These are phyloP conservation scores for Gregarina niphandrodes DNA, from an alignment of 169 alveolate species.

Conservation along the genomic window DNA sequence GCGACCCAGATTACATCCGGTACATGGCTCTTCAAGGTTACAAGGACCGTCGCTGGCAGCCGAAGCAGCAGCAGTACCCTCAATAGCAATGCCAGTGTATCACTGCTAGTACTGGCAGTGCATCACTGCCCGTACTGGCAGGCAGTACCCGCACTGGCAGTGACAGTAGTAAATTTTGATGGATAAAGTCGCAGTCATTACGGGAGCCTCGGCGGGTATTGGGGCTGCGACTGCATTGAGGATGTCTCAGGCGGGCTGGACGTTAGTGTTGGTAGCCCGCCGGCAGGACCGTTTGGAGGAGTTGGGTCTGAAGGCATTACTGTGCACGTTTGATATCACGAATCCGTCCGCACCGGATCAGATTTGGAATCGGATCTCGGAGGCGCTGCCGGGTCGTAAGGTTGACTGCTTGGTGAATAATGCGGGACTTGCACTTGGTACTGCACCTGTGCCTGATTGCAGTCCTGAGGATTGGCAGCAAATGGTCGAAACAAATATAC, in stretches of 20 bases:
- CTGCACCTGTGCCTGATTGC: neutral
- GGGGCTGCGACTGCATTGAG: neutral
- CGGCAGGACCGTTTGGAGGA: neutral
- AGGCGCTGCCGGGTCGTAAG: too few relatives aligned
- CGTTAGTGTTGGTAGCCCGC: neutral
- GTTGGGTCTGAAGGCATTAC: neutral
- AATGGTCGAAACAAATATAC: neutral
- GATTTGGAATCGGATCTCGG: neutral
- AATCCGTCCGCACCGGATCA: neutral
- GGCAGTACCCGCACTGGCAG: too few relatives aligned
- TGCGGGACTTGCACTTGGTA: neutral
- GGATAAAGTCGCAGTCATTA: neutral
- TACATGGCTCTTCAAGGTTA: too few relatives aligned
- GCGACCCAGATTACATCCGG: too few relatives aligned
- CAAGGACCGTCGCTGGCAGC: too few relatives aligned
- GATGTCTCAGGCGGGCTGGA: neutral
- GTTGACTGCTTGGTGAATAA: neutral
- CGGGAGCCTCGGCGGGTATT: neutral
- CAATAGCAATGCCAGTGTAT: too few relatives aligned
- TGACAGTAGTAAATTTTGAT: too few relatives aligned
- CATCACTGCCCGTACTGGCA: too few relatives aligned
- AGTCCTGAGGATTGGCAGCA: neutral
- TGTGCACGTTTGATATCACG: neutral
- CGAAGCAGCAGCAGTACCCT: too few relatives aligned
- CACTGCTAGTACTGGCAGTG: too few relatives aligned